Evolutionary conservation across 73 alveolate genomes (phyloP).

Genomic region (Paramecium tetraurelia): DNA sequence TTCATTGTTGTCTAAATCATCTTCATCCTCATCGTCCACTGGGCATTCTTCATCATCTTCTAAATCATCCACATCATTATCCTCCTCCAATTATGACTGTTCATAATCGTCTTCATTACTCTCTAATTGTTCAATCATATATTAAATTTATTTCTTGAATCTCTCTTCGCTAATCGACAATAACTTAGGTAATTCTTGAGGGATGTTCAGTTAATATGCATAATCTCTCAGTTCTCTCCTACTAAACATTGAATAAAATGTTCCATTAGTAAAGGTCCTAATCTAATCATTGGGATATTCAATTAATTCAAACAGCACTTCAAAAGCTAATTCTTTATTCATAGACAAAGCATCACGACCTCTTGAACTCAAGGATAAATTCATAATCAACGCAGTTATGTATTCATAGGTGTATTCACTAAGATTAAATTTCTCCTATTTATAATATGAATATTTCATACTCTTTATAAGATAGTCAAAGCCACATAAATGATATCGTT

Average conservation of each 20-base stretch:
- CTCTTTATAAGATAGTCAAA: constrained; percentile 75
- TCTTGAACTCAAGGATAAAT: constrained; percentile 90
- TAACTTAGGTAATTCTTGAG: constrained; percentile 29
- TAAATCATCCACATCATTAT: constrained; percentile 47
- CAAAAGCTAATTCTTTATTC: constrained; percentile 76
- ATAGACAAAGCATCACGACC: constrained; percentile 94
- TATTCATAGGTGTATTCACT: constrained; percentile 95
- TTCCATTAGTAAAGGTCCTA: constrained; percentile 73
- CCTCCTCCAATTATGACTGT: constrained; percentile 22
- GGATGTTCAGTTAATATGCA: constrained; percentile 58
- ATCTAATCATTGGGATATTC: constrained; percentile 79
- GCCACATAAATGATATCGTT: constrained; percentile 95
- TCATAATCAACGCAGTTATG: constrained; percentile 97
- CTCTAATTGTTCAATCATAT: constrained; percentile 20
- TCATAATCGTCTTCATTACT: constrained; percentile 37
- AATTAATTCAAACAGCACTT: constrained; percentile 87
- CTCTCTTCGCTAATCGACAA: neutral
- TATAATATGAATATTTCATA: neutral
- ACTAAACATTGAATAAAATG: constrained; percentile 79
- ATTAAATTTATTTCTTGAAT: constrained; percentile 18
- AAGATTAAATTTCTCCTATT: constrained; percentile 79
- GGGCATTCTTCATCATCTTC: constrained; percentile 35
- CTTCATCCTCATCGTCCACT: constrained; percentile 45
- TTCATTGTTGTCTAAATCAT: neutral
- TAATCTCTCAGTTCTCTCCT: constrained; percentile 66